Conservation (phyloP, 352 stramenopile genomes). For the Globisporangium irregulare region DNA sequence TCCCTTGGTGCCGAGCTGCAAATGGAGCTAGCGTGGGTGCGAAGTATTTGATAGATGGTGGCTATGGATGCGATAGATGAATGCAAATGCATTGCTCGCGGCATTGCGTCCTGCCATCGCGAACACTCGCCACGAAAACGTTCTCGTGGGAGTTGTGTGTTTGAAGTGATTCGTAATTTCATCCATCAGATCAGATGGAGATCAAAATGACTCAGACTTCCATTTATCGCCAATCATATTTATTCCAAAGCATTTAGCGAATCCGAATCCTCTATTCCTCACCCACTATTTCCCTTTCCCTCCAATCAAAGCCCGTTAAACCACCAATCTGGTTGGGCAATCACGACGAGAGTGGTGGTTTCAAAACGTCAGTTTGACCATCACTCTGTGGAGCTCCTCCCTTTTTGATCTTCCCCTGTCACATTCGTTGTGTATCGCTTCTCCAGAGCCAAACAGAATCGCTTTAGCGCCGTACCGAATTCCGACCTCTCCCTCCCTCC, state of each 20-base stretch:
- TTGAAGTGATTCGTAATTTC: neutral
- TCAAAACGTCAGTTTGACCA: slow-evolving; percentile 1
- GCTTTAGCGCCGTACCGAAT: neutral
- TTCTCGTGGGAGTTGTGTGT: neutral
- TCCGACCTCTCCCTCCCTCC: neutral
- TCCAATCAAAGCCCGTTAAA: neutral
- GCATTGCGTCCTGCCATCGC: neutral
- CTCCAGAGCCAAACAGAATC: neutral
- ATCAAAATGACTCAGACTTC: neutral
- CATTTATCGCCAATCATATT: neutral
- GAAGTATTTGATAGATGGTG: neutral
- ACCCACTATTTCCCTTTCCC: neutral
- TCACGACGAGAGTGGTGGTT: neutral
- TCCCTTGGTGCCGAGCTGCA: neutral
- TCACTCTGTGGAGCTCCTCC: slow-evolving; percentile 3
- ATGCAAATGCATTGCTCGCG: neutral
- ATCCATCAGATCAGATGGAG: neutral
- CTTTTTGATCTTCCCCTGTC: neutral
- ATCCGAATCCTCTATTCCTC: neutral
- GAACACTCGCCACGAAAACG: neutral
- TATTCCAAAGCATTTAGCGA: neutral
- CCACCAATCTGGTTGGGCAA: neutral
- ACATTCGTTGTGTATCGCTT: neutral
- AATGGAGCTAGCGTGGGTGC: neutral
- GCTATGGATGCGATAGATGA: neutral